Evolutionary conservation across 1,284 basidiomycete genomes (phyloP).

Genomic region (Termitomyces sp.): DNA sequence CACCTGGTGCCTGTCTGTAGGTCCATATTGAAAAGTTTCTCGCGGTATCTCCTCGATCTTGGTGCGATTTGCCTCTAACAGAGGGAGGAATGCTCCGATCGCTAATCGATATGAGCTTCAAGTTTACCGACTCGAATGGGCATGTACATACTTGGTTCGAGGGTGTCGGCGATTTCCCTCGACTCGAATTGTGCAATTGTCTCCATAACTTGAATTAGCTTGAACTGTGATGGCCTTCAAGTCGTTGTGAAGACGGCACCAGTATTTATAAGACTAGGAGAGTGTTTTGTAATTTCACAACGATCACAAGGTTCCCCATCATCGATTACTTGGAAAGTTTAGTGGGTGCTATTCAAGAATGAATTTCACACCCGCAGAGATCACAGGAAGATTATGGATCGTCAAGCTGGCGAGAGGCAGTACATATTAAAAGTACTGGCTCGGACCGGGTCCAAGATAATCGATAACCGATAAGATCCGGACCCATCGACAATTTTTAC

Average conservation of each 20-base stretch:
- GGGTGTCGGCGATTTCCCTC: conserved; percentile 29
- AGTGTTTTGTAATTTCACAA: not conserved
- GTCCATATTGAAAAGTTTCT: conserved; percentile 53
- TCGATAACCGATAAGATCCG: no score
- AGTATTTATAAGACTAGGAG: not conserved
- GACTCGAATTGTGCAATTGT: conserved; percentile 29
- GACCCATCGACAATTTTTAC: no score
- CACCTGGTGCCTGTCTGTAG: conserved; percentile 49
- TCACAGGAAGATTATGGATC: not conserved
- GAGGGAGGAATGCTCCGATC: conserved; percentile 38
- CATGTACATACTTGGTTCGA: conserved; percentile 33
- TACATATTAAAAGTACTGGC: no score
- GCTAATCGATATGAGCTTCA: conserved; percentile 24
- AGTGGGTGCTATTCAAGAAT: not conserved
- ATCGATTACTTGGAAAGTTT: not conserved
- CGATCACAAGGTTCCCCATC: not conserved
- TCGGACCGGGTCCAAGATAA: no score
- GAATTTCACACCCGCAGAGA: not conserved
- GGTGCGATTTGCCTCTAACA: conserved; percentile 34
- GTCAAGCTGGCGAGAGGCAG: not conserved
- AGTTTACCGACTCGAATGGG: not conserved
- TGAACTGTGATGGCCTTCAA: not conserved
- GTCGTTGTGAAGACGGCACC: not conserved
- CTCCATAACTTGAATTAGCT: conserved; percentile 24
- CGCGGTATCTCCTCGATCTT: conserved; percentile 37